Evolutionary conservation across 2,329 filamentous ascomycete species (phyloP).

Genomic region (Chalara sp.): DNA sequence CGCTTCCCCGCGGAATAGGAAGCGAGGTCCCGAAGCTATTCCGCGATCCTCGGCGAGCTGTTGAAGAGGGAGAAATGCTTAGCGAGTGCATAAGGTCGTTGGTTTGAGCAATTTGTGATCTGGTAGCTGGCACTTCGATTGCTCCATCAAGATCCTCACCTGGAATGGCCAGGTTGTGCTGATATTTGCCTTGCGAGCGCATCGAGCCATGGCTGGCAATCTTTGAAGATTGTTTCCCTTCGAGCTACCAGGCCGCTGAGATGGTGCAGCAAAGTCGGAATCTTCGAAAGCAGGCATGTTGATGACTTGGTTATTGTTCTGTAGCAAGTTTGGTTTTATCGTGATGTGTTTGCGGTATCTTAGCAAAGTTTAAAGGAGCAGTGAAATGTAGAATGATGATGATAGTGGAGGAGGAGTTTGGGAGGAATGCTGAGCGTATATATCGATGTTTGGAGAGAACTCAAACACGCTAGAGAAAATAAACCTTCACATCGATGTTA

Average conservation of each 20-base stretch:
- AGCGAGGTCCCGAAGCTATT: constrained; percentile 71
- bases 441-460: constrained; percentile 11
- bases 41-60: constrained; percentile 59
- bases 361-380: not conserved
- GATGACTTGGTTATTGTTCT: constrained; percentile 9
- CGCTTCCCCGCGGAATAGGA: constrained; percentile 67
- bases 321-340: no score
- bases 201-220: constrained; percentile 16
- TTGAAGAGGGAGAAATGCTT: constrained; percentile 60
- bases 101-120: constrained; percentile 62
- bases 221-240: constrained; percentile 12
- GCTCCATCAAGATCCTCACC: constrained; percentile 25
- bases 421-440: constrained; percentile 15
- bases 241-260: constrained; percentile 18
- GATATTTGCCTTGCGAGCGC: constrained; percentile 3
- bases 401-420: not conserved
- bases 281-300: constrained; percentile 57
- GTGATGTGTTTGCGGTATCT: no score
- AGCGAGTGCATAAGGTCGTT: constrained; percentile 67
- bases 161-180: constrained; percentile 3
- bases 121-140: constrained; percentile 63
- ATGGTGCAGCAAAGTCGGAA: constrained; percentile 37
- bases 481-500: not conserved
- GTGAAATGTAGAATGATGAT: not conserved
- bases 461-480: constrained; percentile 1